Evolutionary conservation across 1,284 basidiomycete genomes (phyloP), one percentile per base, ranked within the genome.

Genomic region (Ustilago crameri): DNA sequence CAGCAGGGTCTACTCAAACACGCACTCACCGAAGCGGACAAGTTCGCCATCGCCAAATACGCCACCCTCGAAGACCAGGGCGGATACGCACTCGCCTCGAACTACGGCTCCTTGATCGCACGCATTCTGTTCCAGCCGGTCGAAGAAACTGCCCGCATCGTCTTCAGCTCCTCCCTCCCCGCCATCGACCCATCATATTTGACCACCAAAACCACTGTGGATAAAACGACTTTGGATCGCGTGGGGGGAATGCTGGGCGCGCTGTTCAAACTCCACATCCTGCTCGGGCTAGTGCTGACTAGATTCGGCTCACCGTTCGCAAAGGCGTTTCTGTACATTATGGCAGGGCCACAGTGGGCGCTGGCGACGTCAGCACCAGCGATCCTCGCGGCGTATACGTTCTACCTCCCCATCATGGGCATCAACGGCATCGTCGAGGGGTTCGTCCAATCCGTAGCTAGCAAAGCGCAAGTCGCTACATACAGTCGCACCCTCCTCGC

Each of bases 11-110:
- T 96, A 3, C 87, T 98, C 75, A 98, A 98, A 83, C 95, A 98
- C 81, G 87, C 95, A 68, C 86, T 99, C 27, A 98, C 95, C 0
- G 96, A 98, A 82, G 93, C 92, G 10, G 96, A 99, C 84, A 93
- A 96, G 76, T 86, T 98, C 46, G 81, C 81, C 4, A 68, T 82
- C 3, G 75, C 79, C 22, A 69, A 53, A 14, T 60, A 78, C 43
- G 75, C 78, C 12, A 52, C 61, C 3, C 65, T 83, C 3, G 75
- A 72, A 17, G 75, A 82, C 35, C 81, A 83, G 41, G 81, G 81
- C 32, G 81, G 79, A 9, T 83, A 83, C 50, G 81, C 81, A 3
- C 68, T 83, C 12, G 79, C 81, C 3, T 74, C 68, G 35, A 82
- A 82, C 64, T 83, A 82, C 46, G 81, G 78, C 47, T 80, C 78